Base-by-base conservation (phyloP, 148 eudicot genomes). In the Silene uniflora region DNA sequence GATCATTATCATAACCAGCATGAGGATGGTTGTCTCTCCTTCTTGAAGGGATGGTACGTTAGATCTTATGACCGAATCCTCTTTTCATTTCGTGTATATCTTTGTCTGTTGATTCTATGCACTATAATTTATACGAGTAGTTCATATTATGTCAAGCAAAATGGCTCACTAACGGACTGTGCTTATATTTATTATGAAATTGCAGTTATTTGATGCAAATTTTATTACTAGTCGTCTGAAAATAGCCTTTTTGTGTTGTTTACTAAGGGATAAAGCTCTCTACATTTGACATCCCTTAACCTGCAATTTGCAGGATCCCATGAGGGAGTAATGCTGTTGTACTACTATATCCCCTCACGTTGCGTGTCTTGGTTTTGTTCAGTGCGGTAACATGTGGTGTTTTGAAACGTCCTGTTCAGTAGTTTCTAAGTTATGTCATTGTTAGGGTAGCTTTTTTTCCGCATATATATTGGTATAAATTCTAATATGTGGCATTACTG, bases 41-140 rank as follows among this genome's bases (percentile, higher is more conserved):
- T 85, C 79, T 55, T 89, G 56, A 84, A 64, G 56, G 92, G 92
- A 74, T 89, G 92, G 92, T 89, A 84, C 62, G 85, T 32, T 69
- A 52, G 3, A 35, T 71, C 11, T 42, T 13, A 12, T 13, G 10
- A 21, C 47, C 63, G 12, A 7, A 67, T 71, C 67, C 18, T 44
- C 12, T n/a, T 54, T 24, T 79, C 46, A 23, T 2, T 13, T 61
- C 62, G 2, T 12, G 12, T 68, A 54, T 35, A 3, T 35, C 42
- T 73, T 32, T 70, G 29, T 22, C 6, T 29, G 32, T 29, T 29
- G 32, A 29, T 29, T 29, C 32, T 29, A 29, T 29, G 1, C 1
- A 3, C 32, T 29, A 29, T 29, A 29, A 29, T 29, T 29, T 3
- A 29, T 29, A n/a, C n/a, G n/a, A n/a, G n/a, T n/a, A n/a, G n/a